Percentiles rank a stretch among this genome's conserved stretches.
These are phyloP conservation scores for Ogataea zsoltii DNA, from an alignment of 805 yeast species.

Conservation along the genomic window DNA sequence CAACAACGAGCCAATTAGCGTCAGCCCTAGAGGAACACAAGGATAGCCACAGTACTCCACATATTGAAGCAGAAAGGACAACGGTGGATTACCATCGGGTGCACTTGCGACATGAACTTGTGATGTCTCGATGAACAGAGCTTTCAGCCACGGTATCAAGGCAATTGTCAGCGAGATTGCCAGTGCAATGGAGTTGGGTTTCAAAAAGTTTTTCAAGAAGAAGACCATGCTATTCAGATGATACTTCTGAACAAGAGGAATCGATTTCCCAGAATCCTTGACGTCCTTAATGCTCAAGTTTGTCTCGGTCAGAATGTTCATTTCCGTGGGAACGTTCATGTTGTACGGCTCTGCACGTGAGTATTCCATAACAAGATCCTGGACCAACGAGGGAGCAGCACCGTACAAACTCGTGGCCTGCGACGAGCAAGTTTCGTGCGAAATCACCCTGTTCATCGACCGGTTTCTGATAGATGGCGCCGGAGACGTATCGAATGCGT, in stretches of 20 bases:
- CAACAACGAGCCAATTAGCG: slow-evolving; percentile 54
- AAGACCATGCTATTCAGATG: slow-evolving; percentile 32
- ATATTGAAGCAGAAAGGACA: slow-evolving; percentile 52
- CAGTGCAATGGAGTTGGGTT: slow-evolving; percentile 51
- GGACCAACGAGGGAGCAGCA: slow-evolving; percentile 25
- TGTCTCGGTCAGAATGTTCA: slow-evolving; percentile 37
- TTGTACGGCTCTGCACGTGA: slow-evolving; percentile 37
- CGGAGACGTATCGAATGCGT: slow-evolving; percentile 3
- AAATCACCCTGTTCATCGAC: slow-evolving; percentile 4
- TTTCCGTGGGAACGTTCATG: slow-evolving; percentile 27
- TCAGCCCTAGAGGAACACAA: slow-evolving; percentile 55
- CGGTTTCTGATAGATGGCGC: background rate
- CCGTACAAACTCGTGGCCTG: slow-evolving; percentile 5
- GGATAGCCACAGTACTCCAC: slow-evolving; percentile 52
- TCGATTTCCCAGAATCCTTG: slow-evolving; percentile 23
- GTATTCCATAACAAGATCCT: slow-evolving; percentile 36
- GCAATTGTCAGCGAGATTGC: slow-evolving; percentile 48
- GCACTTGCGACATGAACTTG: slow-evolving; percentile 34
- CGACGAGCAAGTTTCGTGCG: slow-evolving; percentile 8
- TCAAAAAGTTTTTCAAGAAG: slow-evolving; percentile 44
- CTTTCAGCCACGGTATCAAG: slow-evolving; percentile 55
- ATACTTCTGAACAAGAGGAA: slow-evolving; percentile 32
- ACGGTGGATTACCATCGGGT: slow-evolving; percentile 55
- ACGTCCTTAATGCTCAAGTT: slow-evolving; percentile 30
- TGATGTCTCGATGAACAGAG: slow-evolving; percentile 41